These are phyloP conservation scores for Whalleya microplaca DNA, from an alignment of 2,329 filamentous ascomycete genomes.

Conservation along the genomic window DNA sequence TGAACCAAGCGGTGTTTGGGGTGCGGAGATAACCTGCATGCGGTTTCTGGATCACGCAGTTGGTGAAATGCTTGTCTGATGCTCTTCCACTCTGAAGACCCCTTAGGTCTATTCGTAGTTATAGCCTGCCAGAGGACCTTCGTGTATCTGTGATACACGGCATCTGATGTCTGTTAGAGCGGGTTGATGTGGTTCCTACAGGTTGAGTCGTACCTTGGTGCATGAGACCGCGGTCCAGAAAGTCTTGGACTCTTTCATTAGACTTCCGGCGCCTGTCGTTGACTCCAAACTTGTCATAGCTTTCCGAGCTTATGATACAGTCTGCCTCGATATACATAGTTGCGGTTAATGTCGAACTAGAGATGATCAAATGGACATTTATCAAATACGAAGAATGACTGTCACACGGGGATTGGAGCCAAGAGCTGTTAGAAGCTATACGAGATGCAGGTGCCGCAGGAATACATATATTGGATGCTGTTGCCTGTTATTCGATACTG, in stretches of 20 bases:
- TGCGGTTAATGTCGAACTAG: too few species aligned
- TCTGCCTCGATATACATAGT: slow-evolving; percentile 2
- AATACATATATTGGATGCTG: too few species aligned
- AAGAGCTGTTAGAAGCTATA: too few species aligned
- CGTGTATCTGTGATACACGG: slow-evolving; percentile 12
- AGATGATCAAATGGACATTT: too few species aligned
- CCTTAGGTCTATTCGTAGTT: neutral
- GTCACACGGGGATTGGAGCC: too few species aligned
- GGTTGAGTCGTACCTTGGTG: slow-evolving; percentile 3
- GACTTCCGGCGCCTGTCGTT: neutral
- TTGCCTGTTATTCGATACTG: too few species aligned
- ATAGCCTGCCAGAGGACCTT: neutral
- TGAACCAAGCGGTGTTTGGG: neutral
- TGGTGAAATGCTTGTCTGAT: slow-evolving; percentile 5
- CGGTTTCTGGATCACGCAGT: slow-evolving; percentile 6
- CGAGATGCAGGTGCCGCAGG: too few species aligned
- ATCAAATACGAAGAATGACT: too few species aligned
- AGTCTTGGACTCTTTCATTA: slow-evolving; percentile 8
- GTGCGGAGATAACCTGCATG: slow-evolving; percentile 1
- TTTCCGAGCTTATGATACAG: slow-evolving; percentile 8
- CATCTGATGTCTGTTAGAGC: too few species aligned
- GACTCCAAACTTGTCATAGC: slow-evolving; percentile 9
- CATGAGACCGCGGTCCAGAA: slow-evolving; percentile 12
- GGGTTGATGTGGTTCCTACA: neutral
- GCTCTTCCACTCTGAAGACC: neutral